phyloP scores from a whole-genome alignment of 139 green algal species.

The Closterium sp. region DNA sequence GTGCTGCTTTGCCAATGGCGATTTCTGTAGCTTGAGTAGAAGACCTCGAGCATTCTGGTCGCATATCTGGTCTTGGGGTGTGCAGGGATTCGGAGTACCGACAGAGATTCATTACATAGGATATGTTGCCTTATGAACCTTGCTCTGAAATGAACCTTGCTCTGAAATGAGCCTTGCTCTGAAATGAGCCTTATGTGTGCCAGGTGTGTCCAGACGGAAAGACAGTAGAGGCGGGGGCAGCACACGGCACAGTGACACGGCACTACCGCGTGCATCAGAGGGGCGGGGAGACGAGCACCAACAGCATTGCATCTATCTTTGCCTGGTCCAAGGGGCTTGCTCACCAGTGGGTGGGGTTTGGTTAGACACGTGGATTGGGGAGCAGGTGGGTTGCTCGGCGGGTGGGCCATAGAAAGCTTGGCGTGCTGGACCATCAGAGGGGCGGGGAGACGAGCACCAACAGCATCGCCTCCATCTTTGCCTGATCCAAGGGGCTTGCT shows the following conservation, averaged over 20 bases:
- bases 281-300: slow-evolving; percentile 86
- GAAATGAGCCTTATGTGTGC: too few species aligned
- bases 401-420: neutral
- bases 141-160: too few species aligned
- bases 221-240: slow-evolving; percentile 91
- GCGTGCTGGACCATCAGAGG: neutral
- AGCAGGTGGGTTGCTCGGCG: too few species aligned
- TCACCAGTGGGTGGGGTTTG: slow-evolving; percentile 48
- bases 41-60: too few species aligned
- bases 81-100: too few species aligned
- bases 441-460: slow-evolving; percentile 88
- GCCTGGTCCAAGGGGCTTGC: slow-evolving; percentile 84
- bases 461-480: too few species aligned
- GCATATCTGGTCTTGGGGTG: too few species aligned
- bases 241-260: slow-evolving; percentile 85
- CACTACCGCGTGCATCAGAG: slow-evolving; percentile 95
- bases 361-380: neutral
- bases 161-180: too few species aligned
- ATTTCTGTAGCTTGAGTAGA: too few species aligned
- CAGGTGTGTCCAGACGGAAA: slow-evolving; percentile 88
- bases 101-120: too few species aligned
- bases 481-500: slow-evolving; percentile 83
- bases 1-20: too few species aligned
- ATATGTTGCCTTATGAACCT: too few species aligned
- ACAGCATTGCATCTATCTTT: slow-evolving; percentile 93